Evolutionary conservation across 306 rosid genomes (phyloP).

Genomic region (Mimosa bimucronata): DNA sequence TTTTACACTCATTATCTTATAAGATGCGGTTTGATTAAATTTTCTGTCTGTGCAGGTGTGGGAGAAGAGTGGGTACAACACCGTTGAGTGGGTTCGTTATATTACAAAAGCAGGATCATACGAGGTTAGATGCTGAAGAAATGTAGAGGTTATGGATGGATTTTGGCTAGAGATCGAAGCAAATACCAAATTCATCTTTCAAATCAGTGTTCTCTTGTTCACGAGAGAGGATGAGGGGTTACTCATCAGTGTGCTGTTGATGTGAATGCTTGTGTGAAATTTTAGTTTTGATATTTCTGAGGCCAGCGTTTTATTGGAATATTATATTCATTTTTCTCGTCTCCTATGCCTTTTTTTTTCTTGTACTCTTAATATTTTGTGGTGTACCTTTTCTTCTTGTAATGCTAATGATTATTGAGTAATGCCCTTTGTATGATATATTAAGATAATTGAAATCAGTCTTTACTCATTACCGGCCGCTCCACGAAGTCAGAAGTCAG

Average conservation of each 20-base stretch:
- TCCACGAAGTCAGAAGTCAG: background rate
- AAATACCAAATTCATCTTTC: slow-evolving; percentile 23
- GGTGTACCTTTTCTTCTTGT: slow-evolving; percentile 20
- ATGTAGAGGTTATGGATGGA: slow-evolving; percentile 17
- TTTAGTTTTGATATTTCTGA: slow-evolving; percentile 14
- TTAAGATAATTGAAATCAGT: background rate
- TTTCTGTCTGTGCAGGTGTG: slow-evolving; percentile 68
- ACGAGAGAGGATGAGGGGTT: slow-evolving; percentile 17
- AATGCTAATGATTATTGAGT: slow-evolving; percentile 23
- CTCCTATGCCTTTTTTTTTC: background rate
- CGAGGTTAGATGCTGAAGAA: slow-evolving; percentile 82
- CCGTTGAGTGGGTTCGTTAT: slow-evolving; percentile 99
- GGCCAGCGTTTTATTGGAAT: slow-evolving; percentile 32
- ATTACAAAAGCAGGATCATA: slow-evolving; percentile 96
- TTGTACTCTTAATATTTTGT: slow-evolving; percentile 24
- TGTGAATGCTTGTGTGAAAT: slow-evolving; percentile 35
- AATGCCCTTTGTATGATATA: slow-evolving; percentile 14
- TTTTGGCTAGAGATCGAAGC: slow-evolving; percentile 28
- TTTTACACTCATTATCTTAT: background rate
- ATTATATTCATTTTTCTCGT: slow-evolving; percentile 13
- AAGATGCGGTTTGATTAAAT: slow-evolving; percentile 15
- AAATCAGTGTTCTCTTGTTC: slow-evolving; percentile 18
- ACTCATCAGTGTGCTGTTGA: slow-evolving; percentile 28
- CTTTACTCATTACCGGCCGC: background rate
- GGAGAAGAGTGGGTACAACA: slow-evolving; percentile 99